Conservation (phyloP, 2,329 filamentous ascomycete genomes). For the Claviceps pazoutovae region DNA sequence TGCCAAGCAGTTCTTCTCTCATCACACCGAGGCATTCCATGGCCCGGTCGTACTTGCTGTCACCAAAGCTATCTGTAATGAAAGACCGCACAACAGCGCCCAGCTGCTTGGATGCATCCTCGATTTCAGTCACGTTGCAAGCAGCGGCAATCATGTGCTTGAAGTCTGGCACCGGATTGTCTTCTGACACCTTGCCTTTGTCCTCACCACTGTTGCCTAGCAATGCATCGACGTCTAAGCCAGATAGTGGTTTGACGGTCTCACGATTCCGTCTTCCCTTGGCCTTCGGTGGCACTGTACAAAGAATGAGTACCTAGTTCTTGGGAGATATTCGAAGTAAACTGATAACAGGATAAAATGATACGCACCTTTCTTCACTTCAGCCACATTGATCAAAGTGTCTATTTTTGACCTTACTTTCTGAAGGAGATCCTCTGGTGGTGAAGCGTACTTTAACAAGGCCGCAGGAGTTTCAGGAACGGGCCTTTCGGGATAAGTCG, state of each 20-base stretch:
- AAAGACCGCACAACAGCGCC: conserved; percentile 52
- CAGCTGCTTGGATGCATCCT: conserved; percentile 62
- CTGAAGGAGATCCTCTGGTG: conserved; percentile 51
- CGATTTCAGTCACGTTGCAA: conserved; percentile 45
- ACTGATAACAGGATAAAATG: background rate
- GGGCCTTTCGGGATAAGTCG: conserved; percentile 54
- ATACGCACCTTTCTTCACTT: conserved; percentile 66
- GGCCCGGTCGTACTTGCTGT: conserved; percentile 58
- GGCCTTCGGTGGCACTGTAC: conserved; percentile 59
- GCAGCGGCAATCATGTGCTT: conserved; percentile 58
- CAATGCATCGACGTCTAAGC: conserved; percentile 72
- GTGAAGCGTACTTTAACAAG: conserved; percentile 58
- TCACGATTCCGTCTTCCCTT: conserved; percentile 61
- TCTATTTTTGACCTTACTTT: conserved; percentile 45
- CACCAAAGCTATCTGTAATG: conserved; percentile 60
- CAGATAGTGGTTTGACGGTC: conserved; percentile 69
- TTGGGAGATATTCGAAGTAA: background rate
- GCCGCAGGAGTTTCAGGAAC: conserved; percentile 48
- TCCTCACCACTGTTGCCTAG: conserved; percentile 42
- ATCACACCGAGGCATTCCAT: conserved; percentile 65
- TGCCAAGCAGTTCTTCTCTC: conserved; percentile 59
- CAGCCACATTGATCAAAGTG: conserved; percentile 51
- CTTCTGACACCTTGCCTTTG: conserved; percentile 31
- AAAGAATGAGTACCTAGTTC: conserved; percentile 1
- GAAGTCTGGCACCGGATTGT: conserved; percentile 83